Base-by-base conservation (phyloP, 2,329 filamentous ascomycete species). In the Aureobasidium vineae region DNA sequence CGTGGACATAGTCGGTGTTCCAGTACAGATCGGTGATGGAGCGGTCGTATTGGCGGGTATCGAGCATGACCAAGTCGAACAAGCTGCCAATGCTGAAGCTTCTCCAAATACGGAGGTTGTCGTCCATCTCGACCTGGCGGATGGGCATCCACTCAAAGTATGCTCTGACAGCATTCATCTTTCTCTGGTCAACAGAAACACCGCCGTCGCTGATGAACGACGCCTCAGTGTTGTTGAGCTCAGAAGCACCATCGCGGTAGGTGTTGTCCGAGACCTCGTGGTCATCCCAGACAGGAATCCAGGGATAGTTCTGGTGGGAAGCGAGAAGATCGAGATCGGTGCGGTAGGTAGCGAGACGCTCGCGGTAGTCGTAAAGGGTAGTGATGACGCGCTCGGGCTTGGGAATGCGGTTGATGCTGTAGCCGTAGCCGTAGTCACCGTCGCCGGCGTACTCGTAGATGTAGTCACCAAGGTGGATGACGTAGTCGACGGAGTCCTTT, bases 91-190 rank as follows among this genome's bases (percentile, higher is more conserved):
- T 83, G 66, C 84, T 80, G 77, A 90, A 90, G 60, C 79, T 82
- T 63, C 88, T 80, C 88, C 88, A 90, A 72, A 90, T 84, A 15
- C 88, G 84, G 19, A 90, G 80, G 66, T 86, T 87, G 74, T 90
- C 88, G 69, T 90, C 88, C 78, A 90, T 84, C 63, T 88, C 86
- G 3, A 87, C 82, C 74, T 89, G 86, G 69, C 84, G 79, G 68
- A 86, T 83, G 1, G 84, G 84, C 82, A 85, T 84, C 75, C 86
- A 88, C 73, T 89, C 87, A 67, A 89, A 89, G 72, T 89, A 89
- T 2, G 88, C 87, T 43, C 88, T 81, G 2, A 91, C 88, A 1
- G 88, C 88, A 63, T 90, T 89, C 81, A 89, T 86, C 79, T 90
- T 91, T 69, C 88, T 83, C 73, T 89, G 85, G 70, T 90, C 88